Conservation (phyloP, 345 rosid genomes). For the Zanthoxylum bungeanum region DNA sequence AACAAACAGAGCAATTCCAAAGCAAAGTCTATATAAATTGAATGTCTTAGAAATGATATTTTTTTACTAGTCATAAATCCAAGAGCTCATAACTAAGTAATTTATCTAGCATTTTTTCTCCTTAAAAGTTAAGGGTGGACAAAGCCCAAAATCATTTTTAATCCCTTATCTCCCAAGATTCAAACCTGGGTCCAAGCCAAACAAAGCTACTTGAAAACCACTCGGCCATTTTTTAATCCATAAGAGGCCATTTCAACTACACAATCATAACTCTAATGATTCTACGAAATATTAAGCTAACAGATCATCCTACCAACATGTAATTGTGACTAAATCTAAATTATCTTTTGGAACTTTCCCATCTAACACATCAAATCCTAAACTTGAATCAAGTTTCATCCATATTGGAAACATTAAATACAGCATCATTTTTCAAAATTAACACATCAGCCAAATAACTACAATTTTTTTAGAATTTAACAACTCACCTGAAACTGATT, state of each 20-base stretch:
- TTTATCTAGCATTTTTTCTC: too few species aligned
- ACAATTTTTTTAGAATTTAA: neutral
- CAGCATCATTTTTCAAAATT: neutral
- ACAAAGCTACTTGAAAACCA: too few species aligned
- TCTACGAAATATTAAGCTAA: neutral
- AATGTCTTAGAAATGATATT: neutral
- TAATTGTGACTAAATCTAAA: neutral
- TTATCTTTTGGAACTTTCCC: neutral
- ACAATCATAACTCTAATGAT: neutral
- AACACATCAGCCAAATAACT: neutral
- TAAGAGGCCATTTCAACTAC: neutral
- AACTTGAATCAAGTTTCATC: neutral
- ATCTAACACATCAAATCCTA: neutral
- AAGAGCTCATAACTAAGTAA: neutral
- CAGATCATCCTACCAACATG: neutral
- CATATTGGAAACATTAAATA: neutral
- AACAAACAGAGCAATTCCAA: neutral
- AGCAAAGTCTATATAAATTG: neutral
- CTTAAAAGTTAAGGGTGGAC: too few species aligned
- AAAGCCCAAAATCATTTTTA: too few species aligned
- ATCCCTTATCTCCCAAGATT: too few species aligned
- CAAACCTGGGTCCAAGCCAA: too few species aligned
- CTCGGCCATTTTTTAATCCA: too few species aligned
- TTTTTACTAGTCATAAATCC: neutral
- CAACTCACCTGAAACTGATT: slow-evolving; percentile 88